These are phyloP conservation scores for Alternaria angustiovoidea DNA, from an alignment of 2,329 filamentous ascomycete genomes.

Conservation along the genomic window DNA sequence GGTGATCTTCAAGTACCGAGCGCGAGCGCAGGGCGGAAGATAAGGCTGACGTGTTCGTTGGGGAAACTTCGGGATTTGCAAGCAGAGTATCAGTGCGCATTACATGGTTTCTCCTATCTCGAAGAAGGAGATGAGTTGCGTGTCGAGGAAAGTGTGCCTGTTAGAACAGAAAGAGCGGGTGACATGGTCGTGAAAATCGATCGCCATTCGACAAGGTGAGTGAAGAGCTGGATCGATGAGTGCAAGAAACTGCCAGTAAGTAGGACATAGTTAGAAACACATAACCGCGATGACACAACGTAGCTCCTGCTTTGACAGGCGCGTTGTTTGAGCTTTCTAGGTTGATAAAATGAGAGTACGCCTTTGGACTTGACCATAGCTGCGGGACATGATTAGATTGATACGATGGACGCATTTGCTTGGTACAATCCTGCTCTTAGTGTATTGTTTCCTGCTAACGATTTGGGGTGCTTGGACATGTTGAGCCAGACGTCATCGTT, in stretches of 20 bases:
- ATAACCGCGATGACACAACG: not conserved
- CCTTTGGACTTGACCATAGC: not conserved
- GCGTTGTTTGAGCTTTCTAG: not conserved
- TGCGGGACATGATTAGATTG: not conserved
- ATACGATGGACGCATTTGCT: not conserved
- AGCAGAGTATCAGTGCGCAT: not conserved
- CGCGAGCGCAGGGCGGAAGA: not conserved
- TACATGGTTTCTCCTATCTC: not conserved
- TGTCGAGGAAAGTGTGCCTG: not conserved
- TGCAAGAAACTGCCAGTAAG: not conserved
- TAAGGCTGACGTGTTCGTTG: constrained; percentile 1
- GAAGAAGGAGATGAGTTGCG: not conserved
- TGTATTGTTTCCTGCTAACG: not conserved
- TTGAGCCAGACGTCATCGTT: not conserved
- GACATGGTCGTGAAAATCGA: not conserved
- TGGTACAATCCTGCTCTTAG: not conserved
- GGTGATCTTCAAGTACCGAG: not conserved
- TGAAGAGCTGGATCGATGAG: not conserved
- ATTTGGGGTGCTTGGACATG: not conserved
- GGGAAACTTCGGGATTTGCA: constrained; percentile 1
- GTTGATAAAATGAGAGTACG: not conserved
- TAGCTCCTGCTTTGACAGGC: not conserved
- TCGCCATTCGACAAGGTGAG: not conserved
- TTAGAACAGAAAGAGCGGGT: not conserved
- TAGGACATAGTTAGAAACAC: not conserved